Conservation (phyloP, 2,329 filamentous ascomycete genomes). For the Uncinocarpus reesii region DNA sequence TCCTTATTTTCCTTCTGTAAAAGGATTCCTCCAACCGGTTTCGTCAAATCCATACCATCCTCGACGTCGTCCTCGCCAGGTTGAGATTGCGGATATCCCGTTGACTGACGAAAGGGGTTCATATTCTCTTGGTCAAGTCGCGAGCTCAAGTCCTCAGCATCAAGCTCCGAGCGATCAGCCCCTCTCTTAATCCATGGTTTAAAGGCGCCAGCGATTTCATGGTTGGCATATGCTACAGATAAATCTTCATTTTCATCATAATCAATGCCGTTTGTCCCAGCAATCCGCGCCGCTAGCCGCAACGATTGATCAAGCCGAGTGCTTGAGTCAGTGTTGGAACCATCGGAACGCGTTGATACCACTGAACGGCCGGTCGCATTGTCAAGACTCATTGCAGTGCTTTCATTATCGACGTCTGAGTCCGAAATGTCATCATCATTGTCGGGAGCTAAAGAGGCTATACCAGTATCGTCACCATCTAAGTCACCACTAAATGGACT, state of each 20-base stretch:
- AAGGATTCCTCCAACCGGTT: conserved; percentile 69
- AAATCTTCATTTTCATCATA: conserved; percentile 55
- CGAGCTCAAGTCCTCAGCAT: conserved; percentile 35
- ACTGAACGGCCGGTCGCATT: conserved; percentile 62
- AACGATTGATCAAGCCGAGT: conserved; percentile 67
- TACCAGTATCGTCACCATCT: conserved; percentile 37
- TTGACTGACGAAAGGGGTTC: conserved; percentile 25
- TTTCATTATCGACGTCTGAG: conserved; percentile 50
- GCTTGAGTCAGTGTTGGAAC: conserved; percentile 54
- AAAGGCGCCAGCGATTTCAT: conserved; percentile 43
- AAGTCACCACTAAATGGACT: conserved; percentile 61
- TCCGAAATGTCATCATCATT: conserved; percentile 42
- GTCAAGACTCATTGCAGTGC: conserved; percentile 73
- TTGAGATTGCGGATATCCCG: conserved; percentile 5
- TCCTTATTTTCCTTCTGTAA: conserved; percentile 28
- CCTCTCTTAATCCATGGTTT: conserved; percentile 40
- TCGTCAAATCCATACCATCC: conserved; percentile 78
- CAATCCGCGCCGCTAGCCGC: conserved; percentile 61
- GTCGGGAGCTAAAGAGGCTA: conserved; percentile 31
- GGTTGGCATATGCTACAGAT: conserved; percentile 68
- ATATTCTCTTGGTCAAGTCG: conserved; percentile 39
- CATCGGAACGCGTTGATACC: conserved; percentile 50
- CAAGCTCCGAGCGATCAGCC: conserved; percentile 32
- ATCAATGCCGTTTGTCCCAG: conserved; percentile 60
- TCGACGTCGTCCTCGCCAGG: neutral